Conservation (phyloP, 2,329 filamentous ascomycete species). For the Exophiala viscosa region DNA sequence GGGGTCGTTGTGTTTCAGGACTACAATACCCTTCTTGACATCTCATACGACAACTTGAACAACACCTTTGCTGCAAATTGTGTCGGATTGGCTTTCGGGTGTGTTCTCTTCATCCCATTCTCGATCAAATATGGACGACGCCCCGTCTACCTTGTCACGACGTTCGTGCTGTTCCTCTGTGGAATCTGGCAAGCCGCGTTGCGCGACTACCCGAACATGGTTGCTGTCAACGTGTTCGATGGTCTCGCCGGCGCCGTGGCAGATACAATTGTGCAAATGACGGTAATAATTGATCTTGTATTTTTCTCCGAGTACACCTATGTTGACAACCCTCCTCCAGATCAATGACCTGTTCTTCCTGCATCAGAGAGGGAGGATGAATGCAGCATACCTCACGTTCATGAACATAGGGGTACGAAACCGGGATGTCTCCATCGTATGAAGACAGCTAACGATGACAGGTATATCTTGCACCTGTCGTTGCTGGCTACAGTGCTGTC, state of each 20-base stretch:
- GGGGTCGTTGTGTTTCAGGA: no score
- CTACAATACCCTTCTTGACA: no score
- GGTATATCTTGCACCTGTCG: conserved; percentile 31
- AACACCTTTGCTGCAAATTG: not conserved
- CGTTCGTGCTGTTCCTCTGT: not conserved
- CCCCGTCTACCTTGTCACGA: conserved; percentile 16
- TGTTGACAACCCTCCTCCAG: no score
- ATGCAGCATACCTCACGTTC: not conserved
- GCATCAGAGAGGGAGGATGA: not conserved
- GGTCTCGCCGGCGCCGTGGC: not conserved
- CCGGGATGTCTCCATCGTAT: no score
- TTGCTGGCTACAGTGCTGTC: conserved; percentile 32
- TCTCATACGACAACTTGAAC: not conserved
- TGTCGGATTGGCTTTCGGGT: conserved; percentile 23
- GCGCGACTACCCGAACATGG: not conserved
- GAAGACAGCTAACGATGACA: no score
- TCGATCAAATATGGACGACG: conserved; percentile 16
- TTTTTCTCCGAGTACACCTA: no score
- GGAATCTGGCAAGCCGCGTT: not conserved
- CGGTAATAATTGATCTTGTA: not conserved
- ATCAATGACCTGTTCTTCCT: not conserved
- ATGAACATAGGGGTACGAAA: not conserved
- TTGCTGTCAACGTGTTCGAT: not conserved
- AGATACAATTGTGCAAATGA: not conserved
- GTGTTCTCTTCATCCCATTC: conserved; percentile 22